Conservation (phyloP, 257 asterid species). For the Henckelia pumila region DNA sequence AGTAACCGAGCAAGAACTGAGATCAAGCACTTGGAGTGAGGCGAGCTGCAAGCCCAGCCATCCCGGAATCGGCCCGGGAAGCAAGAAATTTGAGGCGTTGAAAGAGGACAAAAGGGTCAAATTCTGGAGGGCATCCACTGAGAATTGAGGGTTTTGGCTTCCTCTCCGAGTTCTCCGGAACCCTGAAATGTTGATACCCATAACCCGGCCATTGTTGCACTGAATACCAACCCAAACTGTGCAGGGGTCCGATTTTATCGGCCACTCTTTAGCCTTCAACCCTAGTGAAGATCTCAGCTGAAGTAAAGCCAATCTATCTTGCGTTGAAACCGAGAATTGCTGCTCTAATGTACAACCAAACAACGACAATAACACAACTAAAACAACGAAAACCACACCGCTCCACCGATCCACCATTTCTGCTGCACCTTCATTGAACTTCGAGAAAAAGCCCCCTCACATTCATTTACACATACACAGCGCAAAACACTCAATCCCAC, state of each 20-base stretch:
- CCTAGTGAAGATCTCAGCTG: constrained; percentile 94
- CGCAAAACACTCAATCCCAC: constrained; percentile 11
- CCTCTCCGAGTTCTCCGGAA: constrained; percentile 76
- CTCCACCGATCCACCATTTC: constrained; percentile 65
- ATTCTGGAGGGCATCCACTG: constrained; percentile 72
- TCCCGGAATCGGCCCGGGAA: constrained; percentile 69
- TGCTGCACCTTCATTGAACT: constrained; percentile 65
- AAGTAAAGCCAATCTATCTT: constrained; percentile 66
- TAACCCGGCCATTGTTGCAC: constrained; percentile 66
- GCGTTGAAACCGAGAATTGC: constrained; percentile 40
- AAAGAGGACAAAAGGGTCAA: constrained; percentile 58
- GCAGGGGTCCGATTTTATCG: constrained; percentile 79
- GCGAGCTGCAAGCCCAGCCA: constrained; percentile 67
- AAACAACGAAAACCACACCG: constrained; percentile 33
- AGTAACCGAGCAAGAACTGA: constrained; percentile 60
- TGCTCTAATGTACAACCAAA: constrained; percentile 55
- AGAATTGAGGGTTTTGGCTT: constrained; percentile 69
- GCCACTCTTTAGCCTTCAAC: constrained; percentile 85
- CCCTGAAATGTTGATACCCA: constrained; percentile 73
- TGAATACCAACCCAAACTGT: constrained; percentile 60
- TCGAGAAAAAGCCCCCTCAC: constrained; percentile 39
- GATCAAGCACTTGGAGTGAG: constrained; percentile 80
- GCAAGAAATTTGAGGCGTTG: constrained; percentile 71
- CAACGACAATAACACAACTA: constrained; percentile 41
- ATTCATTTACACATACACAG: constrained; percentile 24